Conservation (phyloP, 768 basidiomycete species). For the Tricholoma furcatifolium region DNA sequence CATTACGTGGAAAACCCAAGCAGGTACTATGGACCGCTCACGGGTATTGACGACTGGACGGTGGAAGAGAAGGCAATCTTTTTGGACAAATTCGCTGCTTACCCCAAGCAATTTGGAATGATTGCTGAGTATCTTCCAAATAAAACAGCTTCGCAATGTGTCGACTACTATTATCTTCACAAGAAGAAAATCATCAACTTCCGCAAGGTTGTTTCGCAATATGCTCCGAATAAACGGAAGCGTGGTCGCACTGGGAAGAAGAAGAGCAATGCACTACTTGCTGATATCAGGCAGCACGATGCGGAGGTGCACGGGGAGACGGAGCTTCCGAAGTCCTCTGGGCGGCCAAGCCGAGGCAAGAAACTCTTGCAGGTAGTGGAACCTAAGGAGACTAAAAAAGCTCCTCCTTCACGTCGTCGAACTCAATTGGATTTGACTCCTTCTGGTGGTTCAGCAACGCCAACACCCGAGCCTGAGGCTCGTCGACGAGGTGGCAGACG, state of each 20-base stretch:
- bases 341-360: conserved; percentile 40
- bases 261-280: conserved; percentile 78
- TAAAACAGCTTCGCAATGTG: conserved; percentile 88
- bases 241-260: conserved; percentile 65
- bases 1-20: conserved; percentile 73
- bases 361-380: conserved; percentile 28
- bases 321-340: conserved; percentile 34
- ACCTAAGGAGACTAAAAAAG: conserved; percentile 30
- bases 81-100: conserved; percentile 74
- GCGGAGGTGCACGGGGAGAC: conserved; percentile 44
- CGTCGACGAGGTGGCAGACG: conserved; percentile 21
- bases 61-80: conserved; percentile 79
- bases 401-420: conserved; percentile 34
- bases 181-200: conserved; percentile 90
- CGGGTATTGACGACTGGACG: conserved; percentile 85
- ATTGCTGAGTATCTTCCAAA: conserved; percentile 78
- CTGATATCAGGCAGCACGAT: conserved; percentile 81
- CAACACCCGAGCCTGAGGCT: conserved; percentile 68
- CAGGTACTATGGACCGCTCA: conserved; percentile 72
- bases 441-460: conserved; percentile 43
- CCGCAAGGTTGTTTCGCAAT: conserved; percentile 67
- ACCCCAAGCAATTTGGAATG: conserved; percentile 95
- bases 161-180: conserved; percentile 92
- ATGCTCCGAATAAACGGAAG: conserved; percentile 65
- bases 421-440: conserved; percentile 49